These are phyloP conservation scores for Neoascochyta sp. DNA, from an alignment of 2,329 filamentous ascomycete genomes.

Conservation along the genomic window DNA sequence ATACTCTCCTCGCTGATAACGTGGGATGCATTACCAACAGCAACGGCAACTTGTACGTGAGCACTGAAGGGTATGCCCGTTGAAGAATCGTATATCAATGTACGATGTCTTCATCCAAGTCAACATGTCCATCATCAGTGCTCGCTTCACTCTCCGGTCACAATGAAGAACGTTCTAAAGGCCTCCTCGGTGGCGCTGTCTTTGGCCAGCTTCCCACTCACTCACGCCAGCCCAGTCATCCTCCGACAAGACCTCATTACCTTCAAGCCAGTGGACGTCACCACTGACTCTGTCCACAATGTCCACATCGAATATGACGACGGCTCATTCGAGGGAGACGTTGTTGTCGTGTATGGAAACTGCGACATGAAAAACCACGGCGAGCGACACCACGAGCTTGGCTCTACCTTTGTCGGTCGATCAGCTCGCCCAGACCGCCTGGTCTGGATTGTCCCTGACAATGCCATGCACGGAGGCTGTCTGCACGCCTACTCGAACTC, in stretches of 20 bases:
- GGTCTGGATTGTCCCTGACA: slow-evolving; percentile 47
- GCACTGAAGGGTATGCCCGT: too few species aligned
- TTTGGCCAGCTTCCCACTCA: slow-evolving; percentile 20
- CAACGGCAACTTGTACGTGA: too few species aligned
- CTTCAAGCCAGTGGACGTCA: slow-evolving; percentile 34
- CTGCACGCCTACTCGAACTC: slow-evolving; percentile 45
- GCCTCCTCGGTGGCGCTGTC: slow-evolving; percentile 25
- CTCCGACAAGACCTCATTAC: slow-evolving; percentile 27
- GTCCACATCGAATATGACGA: slow-evolving; percentile 46
- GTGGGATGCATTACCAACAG: too few species aligned
- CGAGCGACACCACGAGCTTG: slow-evolving; percentile 46
- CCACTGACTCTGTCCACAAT: slow-evolving; percentile 47
- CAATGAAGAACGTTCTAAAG: slow-evolving; percentile 27
- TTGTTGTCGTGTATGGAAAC: slow-evolving; percentile 46
- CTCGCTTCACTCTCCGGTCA: slow-evolving; percentile 3
- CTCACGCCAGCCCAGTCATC: slow-evolving; percentile 16
- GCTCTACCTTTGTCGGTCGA: slow-evolving; percentile 35
- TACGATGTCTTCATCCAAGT: slow-evolving; percentile 1
- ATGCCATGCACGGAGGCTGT: slow-evolving; percentile 41
- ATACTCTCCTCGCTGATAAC: too few species aligned
- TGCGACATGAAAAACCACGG: slow-evolving; percentile 38
- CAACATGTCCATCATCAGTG: slow-evolving; percentile 2
- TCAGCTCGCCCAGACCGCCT: slow-evolving; percentile 44
- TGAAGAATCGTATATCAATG: slow-evolving; percentile 24
- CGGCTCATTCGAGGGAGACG: slow-evolving; percentile 41